Evolutionary conservation across 2,329 filamentous ascomycete genomes (phyloP).

Genomic region (Penicillium digitatum): DNA sequence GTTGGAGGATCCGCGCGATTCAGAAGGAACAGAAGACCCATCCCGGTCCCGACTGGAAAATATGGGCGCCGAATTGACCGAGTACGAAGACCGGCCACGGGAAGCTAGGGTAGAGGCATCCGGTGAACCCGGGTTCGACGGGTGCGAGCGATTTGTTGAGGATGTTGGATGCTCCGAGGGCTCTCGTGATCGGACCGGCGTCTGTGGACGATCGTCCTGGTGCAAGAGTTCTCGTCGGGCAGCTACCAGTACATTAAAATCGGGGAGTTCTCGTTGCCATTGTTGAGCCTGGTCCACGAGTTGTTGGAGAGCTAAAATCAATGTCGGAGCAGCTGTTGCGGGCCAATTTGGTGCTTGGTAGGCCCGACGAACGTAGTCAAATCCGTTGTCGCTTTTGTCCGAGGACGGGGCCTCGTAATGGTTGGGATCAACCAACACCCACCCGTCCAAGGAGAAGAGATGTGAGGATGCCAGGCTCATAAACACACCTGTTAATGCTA

Average conservation of each 20-base stretch:
- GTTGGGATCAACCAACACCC: slow-evolving; percentile 73
- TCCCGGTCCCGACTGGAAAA: slow-evolving; percentile 23
- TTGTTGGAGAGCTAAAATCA: slow-evolving; percentile 56
- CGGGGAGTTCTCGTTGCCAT: slow-evolving; percentile 62
- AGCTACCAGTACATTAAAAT: slow-evolving; percentile 68
- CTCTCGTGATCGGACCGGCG: slow-evolving; percentile 19
- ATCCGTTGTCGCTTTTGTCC: slow-evolving; percentile 29
- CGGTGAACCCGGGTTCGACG: slow-evolving; percentile 19
- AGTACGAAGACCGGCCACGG: slow-evolving; percentile 18
- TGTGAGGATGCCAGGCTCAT: slow-evolving; percentile 80
- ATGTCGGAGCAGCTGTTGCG: slow-evolving; percentile 44
- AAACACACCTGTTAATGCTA: slow-evolving; percentile 79
- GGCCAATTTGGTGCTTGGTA: slow-evolving; percentile 47
- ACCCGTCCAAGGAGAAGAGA: slow-evolving; percentile 81
- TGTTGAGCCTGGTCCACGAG: slow-evolving; percentile 60
- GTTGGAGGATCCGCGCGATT: slow-evolving; percentile 26
- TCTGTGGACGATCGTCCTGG: slow-evolving; percentile 27
- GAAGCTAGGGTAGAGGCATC: slow-evolving; percentile 13
- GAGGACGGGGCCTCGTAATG: slow-evolving; percentile 45
- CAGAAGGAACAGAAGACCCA: slow-evolving; percentile 20
- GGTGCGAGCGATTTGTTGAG: slow-evolving; percentile 19
- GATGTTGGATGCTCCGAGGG: slow-evolving; percentile 21
- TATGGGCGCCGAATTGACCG: slow-evolving; percentile 4
- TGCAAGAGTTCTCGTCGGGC: slow-evolving; percentile 49
- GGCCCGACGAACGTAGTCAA: slow-evolving; percentile 27